Percentiles rank a stretch among this genome's conserved stretches.
Evolutionary conservation across 1,139 yeast species (phyloP).

Genomic region (Magnusiomyces suaveolens): DNA sequence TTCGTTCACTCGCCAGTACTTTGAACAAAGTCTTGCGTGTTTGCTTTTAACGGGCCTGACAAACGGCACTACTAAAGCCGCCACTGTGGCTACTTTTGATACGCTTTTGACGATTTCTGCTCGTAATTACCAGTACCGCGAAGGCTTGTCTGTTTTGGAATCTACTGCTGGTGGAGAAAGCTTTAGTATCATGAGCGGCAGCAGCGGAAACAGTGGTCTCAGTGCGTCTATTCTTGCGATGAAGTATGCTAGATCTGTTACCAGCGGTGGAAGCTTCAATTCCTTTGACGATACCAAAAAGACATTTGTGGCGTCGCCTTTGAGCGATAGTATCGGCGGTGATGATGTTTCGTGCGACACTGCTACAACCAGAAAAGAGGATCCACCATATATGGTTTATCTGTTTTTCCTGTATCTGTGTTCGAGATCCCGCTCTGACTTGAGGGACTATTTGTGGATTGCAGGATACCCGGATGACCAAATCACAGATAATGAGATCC

Average conservation of each 20-base stretch:
- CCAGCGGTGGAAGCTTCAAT: background rate
- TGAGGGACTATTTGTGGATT: slow-evolving; percentile 39
- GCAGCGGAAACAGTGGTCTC: background rate
- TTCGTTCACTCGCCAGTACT: slow-evolving; percentile 36
- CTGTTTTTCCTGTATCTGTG: slow-evolving; percentile 49
- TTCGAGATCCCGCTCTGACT: slow-evolving; percentile 41
- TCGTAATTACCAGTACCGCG: slow-evolving; percentile 23
- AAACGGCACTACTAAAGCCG: slow-evolving; percentile 50
- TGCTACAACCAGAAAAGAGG: background rate
- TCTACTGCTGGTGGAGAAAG: background rate
- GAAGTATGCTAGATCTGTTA: background rate
- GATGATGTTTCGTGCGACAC: slow-evolving; percentile 14
- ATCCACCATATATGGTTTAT: slow-evolving; percentile 34
- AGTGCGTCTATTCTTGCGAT: background rate
- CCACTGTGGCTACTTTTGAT: slow-evolving; percentile 46
- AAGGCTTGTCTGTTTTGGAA: background rate
- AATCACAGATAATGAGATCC: slow-evolving; percentile 21
- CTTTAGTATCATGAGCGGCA: background rate
- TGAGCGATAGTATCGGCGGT: background rate
- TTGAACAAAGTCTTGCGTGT: slow-evolving; percentile 48
- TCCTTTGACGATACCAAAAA: background rate
- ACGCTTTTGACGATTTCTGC: slow-evolving; percentile 43
- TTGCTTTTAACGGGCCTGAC: slow-evolving; percentile 54
- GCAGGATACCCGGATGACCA: slow-evolving; percentile 38
- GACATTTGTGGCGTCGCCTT: background rate